phyloP scores from a whole-genome alignment of 2,329 filamentous ascomycete species.

The Huntiella abstrusa region DNA sequence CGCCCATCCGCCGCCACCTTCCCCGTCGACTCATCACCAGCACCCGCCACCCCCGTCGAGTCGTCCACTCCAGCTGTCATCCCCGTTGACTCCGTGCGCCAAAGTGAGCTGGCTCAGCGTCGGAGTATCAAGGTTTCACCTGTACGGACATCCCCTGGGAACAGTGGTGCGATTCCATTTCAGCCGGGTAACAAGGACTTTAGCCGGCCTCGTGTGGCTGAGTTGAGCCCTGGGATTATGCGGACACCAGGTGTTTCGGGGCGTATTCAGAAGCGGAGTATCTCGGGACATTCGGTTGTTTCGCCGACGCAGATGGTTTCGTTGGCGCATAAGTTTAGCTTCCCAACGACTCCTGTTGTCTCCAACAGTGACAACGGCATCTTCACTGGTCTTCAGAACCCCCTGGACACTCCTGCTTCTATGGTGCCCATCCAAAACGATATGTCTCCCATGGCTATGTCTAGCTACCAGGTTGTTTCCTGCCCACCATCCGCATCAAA shows the following conservation, averaged over 20 bases:
- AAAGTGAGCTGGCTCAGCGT: background rate
- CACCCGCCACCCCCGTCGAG: background rate
- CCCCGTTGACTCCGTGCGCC: background rate
- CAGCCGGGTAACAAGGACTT: conserved; percentile 1
- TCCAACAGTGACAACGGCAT: background rate
- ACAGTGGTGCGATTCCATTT: background rate
- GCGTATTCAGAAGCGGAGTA: conserved; percentile 1
- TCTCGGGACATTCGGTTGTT: background rate
- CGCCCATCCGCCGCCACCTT: conserved; percentile 22
- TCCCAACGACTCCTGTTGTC: background rate
- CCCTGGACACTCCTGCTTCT: background rate
- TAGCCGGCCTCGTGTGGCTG: background rate
- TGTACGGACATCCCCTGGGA: background rate
- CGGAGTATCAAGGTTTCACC: background rate
- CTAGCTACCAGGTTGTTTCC: background rate
- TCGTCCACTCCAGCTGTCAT: background rate
- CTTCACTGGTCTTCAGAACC: background rate
- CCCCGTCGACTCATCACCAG: conserved; percentile 6
- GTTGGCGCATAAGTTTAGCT: background rate
- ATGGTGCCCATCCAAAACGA: background rate
- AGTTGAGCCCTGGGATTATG: background rate
- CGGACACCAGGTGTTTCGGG: background rate
- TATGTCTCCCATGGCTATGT: conserved; percentile 2
- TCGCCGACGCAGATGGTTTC: background rate
- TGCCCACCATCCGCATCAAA: background rate